Evolutionary conservation across 345 rosid genomes (phyloP), one percentile per base, ranked within the genome.

Genomic region (Stellera chamaejasme): DNA sequence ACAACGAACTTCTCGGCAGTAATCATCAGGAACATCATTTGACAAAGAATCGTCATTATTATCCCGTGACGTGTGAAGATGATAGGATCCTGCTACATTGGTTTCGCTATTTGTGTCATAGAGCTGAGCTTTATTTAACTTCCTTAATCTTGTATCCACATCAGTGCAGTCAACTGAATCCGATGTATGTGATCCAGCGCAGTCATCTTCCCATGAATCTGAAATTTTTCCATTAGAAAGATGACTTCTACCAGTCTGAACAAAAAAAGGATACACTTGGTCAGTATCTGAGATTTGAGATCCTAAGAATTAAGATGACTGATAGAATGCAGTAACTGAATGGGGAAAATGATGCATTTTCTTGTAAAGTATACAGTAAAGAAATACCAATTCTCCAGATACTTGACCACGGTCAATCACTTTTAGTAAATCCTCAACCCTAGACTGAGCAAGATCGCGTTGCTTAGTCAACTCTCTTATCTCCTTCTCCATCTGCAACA

Each of bases 1-100:
- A 70, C 97, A 87, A 50, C 75, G 83, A 63, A 89, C 96, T 68
- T 89, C 97, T 71, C 80, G 87, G 89, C 95, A 84, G 82, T 72
- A 75, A 55, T 79, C 96, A 66, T 84, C 93, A 62, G 78, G 64
- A 47, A 70, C 77, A 32, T 74, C 72, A 63, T 79, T 88, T 42
- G 84, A 78, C 32, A 70, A 42, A 64, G 72, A 74, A 75, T 70
- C 71, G 19, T 75, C 74, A 57, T 71, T 72, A 32, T 16, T 54
- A 60, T 57, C 67, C 58, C 36, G 59, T 51, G 54, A 66, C 32
- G 6, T 56, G 50, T 50, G 39, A 32, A 32, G 39, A 32, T 32
- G 60, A 66, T 58, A 62, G 15, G 72, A 69, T 51, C 69, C 77
- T 16, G 58, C 82, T 23, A 53, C 15, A 61, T 64, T 65, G 68